These are phyloP conservation scores for Fragaria vesca DNA, from an alignment of 306 rosid species.

Conservation along the genomic window DNA sequence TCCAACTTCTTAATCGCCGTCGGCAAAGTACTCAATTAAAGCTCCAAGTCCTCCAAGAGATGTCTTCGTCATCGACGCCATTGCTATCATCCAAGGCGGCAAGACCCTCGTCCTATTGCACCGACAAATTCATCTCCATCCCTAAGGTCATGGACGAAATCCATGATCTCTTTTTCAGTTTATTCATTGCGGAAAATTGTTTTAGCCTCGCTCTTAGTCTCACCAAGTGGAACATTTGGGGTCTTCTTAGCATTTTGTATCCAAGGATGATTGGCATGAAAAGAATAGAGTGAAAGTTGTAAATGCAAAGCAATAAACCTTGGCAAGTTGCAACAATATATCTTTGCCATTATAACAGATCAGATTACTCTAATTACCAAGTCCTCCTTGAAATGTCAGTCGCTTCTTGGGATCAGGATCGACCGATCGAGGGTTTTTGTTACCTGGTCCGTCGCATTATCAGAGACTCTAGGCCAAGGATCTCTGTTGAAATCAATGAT, in stretches of 20 bases:
- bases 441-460: slow-evolving; percentile 48
- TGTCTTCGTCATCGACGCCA: too few species aligned
- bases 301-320: background rate
- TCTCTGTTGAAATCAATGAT: slow-evolving; percentile 52
- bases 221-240: slow-evolving; percentile 59
- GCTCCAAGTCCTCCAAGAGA: too few species aligned
- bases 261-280: slow-evolving; percentile 51
- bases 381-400: slow-evolving; percentile 47
- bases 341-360: background rate
- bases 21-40: too few species aligned
- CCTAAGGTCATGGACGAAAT: too few species aligned
- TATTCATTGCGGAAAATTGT: slow-evolving; percentile 62
- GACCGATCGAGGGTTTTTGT: slow-evolving; percentile 42
- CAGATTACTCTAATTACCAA: slow-evolving; percentile 30
- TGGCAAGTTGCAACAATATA: background rate
- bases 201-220: slow-evolving; percentile 59
- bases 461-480: slow-evolving; percentile 55
- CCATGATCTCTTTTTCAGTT: slow-evolving; percentile 45
- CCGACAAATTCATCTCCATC: too few species aligned
- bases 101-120: too few species aligned
- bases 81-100: too few species aligned
- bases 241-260: slow-evolving; percentile 57
- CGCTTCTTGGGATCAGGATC: slow-evolving; percentile 38
- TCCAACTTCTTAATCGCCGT: too few species aligned
- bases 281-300: background rate